Evolutionary conservation across 192 early-diverging fungal species (phyloP).

Genomic region (Coemansia sp.): DNA sequence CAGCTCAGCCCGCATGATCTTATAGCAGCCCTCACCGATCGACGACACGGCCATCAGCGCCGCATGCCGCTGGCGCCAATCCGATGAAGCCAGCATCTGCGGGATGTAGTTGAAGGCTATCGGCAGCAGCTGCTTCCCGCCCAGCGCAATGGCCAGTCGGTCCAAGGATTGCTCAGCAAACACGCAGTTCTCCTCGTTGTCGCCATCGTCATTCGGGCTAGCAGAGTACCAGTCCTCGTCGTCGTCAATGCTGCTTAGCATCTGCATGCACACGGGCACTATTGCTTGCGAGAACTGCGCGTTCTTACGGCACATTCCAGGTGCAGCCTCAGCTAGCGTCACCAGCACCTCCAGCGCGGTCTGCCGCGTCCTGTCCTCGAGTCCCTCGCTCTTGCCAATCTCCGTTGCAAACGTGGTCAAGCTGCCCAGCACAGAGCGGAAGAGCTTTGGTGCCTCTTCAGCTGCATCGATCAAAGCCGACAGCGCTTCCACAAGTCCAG

Average conservation of each 20-base stretch:
- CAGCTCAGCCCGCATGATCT: slow-evolving; percentile 90
- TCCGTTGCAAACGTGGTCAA: slow-evolving; percentile 72
- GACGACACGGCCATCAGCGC: slow-evolving; percentile 92
- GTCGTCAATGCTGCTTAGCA: slow-evolving; percentile 90
- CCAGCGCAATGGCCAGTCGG: slow-evolving; percentile 77
- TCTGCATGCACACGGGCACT: slow-evolving; percentile 87
- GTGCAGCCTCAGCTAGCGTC: slow-evolving; percentile 84
- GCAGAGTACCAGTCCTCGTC: slow-evolving; percentile 89
- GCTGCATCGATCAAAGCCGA: slow-evolving; percentile 84
- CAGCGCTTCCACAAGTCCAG: slow-evolving; percentile 67
- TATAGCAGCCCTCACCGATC: slow-evolving; percentile 95
- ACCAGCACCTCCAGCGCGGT: slow-evolving; percentile 89
- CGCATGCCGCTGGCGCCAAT: slow-evolving; percentile 91
- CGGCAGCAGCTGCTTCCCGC: slow-evolving; percentile 88
- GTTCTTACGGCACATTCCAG: slow-evolving; percentile 89
- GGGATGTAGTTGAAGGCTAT: slow-evolving; percentile 87
- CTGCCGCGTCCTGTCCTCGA: slow-evolving; percentile 84
- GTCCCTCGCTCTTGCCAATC: slow-evolving; percentile 75
- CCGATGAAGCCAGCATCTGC: slow-evolving; percentile 74
- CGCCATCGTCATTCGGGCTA: slow-evolving; percentile 85
- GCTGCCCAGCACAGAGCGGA: slow-evolving; percentile 73
- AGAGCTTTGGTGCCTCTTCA: slow-evolving; percentile 76
- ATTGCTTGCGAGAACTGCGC: slow-evolving; percentile 72
- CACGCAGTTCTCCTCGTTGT: slow-evolving; percentile 84
- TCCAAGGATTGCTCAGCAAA: slow-evolving; percentile 97